Evolutionary conservation across 495 filamentous ascomycete species (phyloP).

Genomic region (Podospora tetraspora): DNA sequence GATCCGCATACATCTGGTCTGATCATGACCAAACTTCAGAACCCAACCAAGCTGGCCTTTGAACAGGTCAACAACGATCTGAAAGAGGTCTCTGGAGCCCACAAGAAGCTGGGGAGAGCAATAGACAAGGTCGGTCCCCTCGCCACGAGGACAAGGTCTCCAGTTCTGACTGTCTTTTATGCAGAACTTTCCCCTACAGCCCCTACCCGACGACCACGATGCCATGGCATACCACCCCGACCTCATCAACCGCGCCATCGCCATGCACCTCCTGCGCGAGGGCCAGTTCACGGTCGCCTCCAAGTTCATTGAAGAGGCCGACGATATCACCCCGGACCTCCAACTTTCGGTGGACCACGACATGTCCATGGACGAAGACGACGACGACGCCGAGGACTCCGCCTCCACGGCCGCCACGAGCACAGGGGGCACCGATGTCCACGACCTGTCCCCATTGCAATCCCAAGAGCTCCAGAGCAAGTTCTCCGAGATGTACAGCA

Average conservation of each 20-base stretch:
- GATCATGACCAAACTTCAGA: constrained; percentile 77
- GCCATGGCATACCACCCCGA: constrained; percentile 67
- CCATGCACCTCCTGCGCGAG: constrained; percentile 93
- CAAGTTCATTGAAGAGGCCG: constrained; percentile 67
- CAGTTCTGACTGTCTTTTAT: neutral
- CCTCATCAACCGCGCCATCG: constrained; percentile 86
- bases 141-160: neutral
- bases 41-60: constrained; percentile 69
- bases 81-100: constrained; percentile 69
- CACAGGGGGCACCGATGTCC: constrained; percentile 18
- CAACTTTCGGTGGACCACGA: constrained; percentile 11
- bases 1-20: constrained; percentile 65
- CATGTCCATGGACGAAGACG: constrained; percentile 30
- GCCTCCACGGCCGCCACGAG: constrained; percentile 5
- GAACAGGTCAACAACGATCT: constrained; percentile 72
- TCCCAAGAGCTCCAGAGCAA: constrained; percentile 65
- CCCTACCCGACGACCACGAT: constrained; percentile 76
- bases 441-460: constrained; percentile 53
- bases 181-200: constrained; percentile 71
- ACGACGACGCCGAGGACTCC: constrained; percentile 6
- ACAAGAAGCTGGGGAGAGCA: constrained; percentile 75
- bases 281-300: constrained; percentile 84
- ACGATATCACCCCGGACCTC: constrained; percentile 18
- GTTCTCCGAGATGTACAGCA: constrained; percentile 86
- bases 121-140: constrained; percentile 62